Percentiles rank a stretch among this genome's conserved stretches.
Conservation (phyloP, 2,329 filamentous ascomycete genomes). For the Hypoxylon sp. region DNA sequence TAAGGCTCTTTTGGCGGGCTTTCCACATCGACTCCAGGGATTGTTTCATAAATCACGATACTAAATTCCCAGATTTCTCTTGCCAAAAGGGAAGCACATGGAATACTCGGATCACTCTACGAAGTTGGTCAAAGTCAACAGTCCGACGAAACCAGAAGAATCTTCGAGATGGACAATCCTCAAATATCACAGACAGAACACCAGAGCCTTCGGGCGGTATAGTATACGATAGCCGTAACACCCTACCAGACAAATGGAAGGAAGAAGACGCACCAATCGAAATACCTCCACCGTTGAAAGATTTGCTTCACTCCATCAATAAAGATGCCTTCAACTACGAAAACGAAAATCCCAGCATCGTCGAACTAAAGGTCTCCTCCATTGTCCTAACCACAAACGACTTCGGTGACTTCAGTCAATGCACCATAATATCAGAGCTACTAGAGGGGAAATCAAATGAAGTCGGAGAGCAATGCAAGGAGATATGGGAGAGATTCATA, state of each 20-base stretch:
- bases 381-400: constrained; percentile 35
- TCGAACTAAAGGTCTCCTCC: constrained; percentile 29
- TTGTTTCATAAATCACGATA: constrained; percentile 8
- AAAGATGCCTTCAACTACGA: background rate
- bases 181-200: background rate
- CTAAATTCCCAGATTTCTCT: constrained; percentile 20
- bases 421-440: constrained; percentile 30
- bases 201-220: background rate
- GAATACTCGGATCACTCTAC: constrained; percentile 18
- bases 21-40: constrained; percentile 13
- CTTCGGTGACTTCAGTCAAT: constrained; percentile 40
- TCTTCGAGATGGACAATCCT: background rate
- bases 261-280: constrained; percentile 9
- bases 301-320: constrained; percentile 2
- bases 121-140: constrained; percentile 14
- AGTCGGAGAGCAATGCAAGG: constrained; percentile 17
- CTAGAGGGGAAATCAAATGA: background rate
- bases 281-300: background rate
- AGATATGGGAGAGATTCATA: constrained; percentile 38
- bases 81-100: constrained; percentile 19
- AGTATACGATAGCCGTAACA: background rate
- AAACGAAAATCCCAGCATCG: background rate
- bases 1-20: constrained; percentile 3
- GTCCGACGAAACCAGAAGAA: background rate
- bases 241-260: background rate